Base-by-base conservation (phyloP, 2,329 filamentous ascomycete species). In the Colletotrichum salicis region DNA sequence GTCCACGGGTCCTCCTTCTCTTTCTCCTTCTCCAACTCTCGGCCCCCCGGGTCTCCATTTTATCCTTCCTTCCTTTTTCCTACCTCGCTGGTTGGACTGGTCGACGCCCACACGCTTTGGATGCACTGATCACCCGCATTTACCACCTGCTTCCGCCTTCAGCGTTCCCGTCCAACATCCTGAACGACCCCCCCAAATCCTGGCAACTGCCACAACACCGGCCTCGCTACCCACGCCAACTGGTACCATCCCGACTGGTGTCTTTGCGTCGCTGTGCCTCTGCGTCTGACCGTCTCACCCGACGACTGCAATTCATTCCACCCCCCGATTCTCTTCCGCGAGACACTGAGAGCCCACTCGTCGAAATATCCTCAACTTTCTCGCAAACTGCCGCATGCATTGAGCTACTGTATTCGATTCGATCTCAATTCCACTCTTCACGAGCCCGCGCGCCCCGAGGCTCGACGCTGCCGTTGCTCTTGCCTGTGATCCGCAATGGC, bases 401-500 rank as follows among this genome's bases (percentile, higher is more conserved):
- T 71, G 57, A 72, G 62, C 61, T 51, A 72, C 59, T 60, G 70
- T 48, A 22, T 56, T 54, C 64, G 37, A 51, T 22, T 52, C 51
- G 22, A 59, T 31, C 15, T 31, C 48, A 72, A 58, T 52, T n/a
- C 54, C 76, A 76, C 74, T 75, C 73, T 74, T 72, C 75, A 74
- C 70, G 60, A 72, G 70, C 64, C 72, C 71, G 56, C 73, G 64
- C 74, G 74, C 74, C 72, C 73, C 71, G 64, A 62, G 45, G 55
- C 64, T 64, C 62, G 41, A 57, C 58, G 57, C 24, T 41, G 24
- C 24, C 52, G 24, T 60, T 74, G 74, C 64, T 73, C 59, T 78
- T 77, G 75, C 77, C 79, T 74, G 48, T 22, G 37, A 48, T 72
- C 60, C 62, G 59, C 60, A 69, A 75, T 74, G 69, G 52, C 72